These are phyloP conservation scores for Irpex sp. DNA, from an alignment of 1,284 basidiomycete genomes.

Conservation along the genomic window DNA sequence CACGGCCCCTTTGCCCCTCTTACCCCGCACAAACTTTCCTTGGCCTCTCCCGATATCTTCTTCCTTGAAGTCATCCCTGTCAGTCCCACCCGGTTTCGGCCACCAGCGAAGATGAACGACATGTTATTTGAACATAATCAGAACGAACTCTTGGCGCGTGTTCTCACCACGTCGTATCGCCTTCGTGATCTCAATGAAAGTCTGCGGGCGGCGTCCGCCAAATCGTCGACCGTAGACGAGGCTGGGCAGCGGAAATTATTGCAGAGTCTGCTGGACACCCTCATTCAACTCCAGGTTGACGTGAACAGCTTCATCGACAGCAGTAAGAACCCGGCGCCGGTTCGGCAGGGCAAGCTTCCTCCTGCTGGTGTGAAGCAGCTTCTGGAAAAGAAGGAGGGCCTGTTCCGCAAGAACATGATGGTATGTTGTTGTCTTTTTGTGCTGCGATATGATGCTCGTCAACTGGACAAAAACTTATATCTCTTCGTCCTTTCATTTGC, in stretches of 20 bases:
- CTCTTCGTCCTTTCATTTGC: too few relatives aligned
- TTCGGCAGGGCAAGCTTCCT: conserved; percentile 89
- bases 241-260: conserved; percentile 58
- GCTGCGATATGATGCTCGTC: conserved; percentile 5
- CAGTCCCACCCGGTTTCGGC: conserved; percentile 94
- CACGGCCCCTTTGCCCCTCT: conserved; percentile 82
- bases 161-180: conserved; percentile 80
- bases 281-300: conserved; percentile 91
- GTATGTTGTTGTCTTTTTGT: conserved; percentile 35
- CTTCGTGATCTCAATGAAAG: conserved; percentile 78
- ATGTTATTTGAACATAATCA: conserved; percentile 95
- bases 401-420: conserved; percentile 99
- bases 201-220: conserved; percentile 59
- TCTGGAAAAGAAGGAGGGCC: conserved; percentile 97
- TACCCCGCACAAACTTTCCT: conserved; percentile 49
- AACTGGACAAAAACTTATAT: too few relatives aligned
- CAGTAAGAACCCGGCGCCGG: conserved; percentile 87
- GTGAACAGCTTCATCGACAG: conserved; percentile 99
- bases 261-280: conserved; percentile 71
- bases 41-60: conserved; percentile 91
- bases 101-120: conserved; percentile 91
- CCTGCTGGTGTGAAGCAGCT: conserved; percentile 95
- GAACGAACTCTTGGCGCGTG: conserved; percentile 88
- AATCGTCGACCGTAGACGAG: conserved; percentile 56
- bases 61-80: conserved; percentile 94